Conservation (phyloP, 805 yeast genomes). For the Barnettozyma wickerhamii region DNA sequence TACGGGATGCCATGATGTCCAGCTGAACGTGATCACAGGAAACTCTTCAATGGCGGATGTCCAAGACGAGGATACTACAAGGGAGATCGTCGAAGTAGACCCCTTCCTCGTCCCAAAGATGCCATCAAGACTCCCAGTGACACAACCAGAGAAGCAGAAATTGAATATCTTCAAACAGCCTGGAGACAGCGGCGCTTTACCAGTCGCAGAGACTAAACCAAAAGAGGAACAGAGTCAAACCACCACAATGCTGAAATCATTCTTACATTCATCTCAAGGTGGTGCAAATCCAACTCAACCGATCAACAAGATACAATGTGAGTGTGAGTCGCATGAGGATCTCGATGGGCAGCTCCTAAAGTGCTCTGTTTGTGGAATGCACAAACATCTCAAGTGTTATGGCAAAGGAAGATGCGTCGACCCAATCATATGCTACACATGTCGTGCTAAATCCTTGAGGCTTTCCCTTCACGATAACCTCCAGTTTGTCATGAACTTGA, state of each 20-base stretch:
- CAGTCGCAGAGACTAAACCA: no score
- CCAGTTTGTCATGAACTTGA: conserved; percentile 29
- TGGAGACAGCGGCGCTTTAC: not conserved
- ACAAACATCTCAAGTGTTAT: conserved; percentile 34
- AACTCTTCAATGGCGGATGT: conserved; percentile 10
- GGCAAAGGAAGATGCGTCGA: conserved; percentile 20
- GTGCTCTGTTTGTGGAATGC: conserved; percentile 30
- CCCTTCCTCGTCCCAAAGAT: conserved; percentile 17
- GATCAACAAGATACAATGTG: conserved; percentile 9
- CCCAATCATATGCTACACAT: conserved; percentile 23
- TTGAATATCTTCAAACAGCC: not conserved
- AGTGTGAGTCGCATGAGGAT: conserved; percentile 29
- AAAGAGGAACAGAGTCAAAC: conserved; percentile 30
- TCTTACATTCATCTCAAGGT: conserved; percentile 24
- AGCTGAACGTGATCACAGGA: conserved; percentile 27
- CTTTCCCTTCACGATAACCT: conserved; percentile 19
- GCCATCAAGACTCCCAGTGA: not conserved
- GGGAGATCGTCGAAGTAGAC: conserved; percentile 16
- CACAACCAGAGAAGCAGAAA: not conserved
- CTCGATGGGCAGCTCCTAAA: conserved; percentile 7
- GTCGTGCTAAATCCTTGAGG: conserved; percentile 22
- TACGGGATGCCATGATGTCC: conserved; percentile 29
- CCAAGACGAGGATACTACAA: not conserved
- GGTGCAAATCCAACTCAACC: conserved; percentile 29
- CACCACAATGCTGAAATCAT: conserved; percentile 26